These are phyloP conservation scores for Madurella fahalii DNA, from an alignment of 2,329 filamentous ascomycete species.

Conservation along the genomic window DNA sequence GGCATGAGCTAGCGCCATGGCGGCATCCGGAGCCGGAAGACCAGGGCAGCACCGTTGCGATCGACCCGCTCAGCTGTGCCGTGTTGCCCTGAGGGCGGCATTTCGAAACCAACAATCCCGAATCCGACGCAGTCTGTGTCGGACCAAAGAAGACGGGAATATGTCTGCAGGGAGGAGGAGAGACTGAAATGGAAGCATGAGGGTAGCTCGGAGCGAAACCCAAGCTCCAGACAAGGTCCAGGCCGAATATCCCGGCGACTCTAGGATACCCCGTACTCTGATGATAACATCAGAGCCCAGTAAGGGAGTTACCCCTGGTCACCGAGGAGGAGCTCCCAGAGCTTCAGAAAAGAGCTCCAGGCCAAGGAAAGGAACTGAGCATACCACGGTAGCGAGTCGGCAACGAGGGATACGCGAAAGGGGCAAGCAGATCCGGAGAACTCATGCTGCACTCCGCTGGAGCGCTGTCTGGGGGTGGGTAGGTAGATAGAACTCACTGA, in stretches of 20 bases:
- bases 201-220: no score
- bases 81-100: conserved; percentile 5
- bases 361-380: background rate
- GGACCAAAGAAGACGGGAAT: background rate
- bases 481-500: conserved; percentile 14
- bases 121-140: conserved; percentile 13
- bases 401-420: no score
- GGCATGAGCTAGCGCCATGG: background rate
- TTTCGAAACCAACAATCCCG: conserved; percentile 17
- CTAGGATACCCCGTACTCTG: no score
- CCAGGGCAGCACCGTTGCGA: background rate
- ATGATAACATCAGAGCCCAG: background rate
- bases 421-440: no score
- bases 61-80: conserved; percentile 12
- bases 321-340: conserved; percentile 1
- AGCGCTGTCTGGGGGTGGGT: background rate
- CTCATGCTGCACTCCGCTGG: background rate
- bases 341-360: background rate
- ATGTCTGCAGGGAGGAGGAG: background rate
- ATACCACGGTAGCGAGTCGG: no score
- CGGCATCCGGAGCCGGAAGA: conserved; percentile 6
- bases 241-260: no score
- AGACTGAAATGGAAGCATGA: no score
- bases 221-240: no score
- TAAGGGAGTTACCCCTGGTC: background rate